Evolutionary conservation across 306 rosid species (phyloP).

Genomic region (Ziziphus jujuba): DNA sequence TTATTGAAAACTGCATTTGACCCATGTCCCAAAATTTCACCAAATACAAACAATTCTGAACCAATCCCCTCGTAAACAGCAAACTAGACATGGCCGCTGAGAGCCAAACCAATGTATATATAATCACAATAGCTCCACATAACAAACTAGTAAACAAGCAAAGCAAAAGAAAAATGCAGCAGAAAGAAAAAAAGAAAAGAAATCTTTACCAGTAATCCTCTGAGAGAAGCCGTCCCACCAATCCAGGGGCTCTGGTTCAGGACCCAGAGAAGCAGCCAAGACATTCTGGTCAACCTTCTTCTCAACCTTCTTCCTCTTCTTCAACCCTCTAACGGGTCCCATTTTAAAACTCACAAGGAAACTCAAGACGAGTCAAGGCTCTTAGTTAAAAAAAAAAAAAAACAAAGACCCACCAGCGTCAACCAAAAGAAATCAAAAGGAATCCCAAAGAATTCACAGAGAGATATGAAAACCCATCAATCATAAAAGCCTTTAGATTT

Average conservation of each 20-base stretch:
- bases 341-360: slow-evolving; percentile 41
- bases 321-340: slow-evolving; percentile 87
- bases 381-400: background rate
- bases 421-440: slow-evolving; percentile 29
- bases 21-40: slow-evolving; percentile 30
- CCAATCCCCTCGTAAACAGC: slow-evolving; percentile 27
- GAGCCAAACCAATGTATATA: slow-evolving; percentile 29
- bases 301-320: slow-evolving; percentile 68
- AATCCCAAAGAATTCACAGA: slow-evolving; percentile 28
- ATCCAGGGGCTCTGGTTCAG: slow-evolving; percentile 59
- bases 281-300: slow-evolving; percentile 58
- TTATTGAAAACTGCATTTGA: slow-evolving; percentile 29
- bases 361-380: slow-evolving; percentile 21
- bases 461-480: slow-evolving; percentile 28
- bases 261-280: slow-evolving; percentile 44
- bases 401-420: slow-evolving; percentile 26
- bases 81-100: slow-evolving; percentile 4
- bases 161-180: background rate
- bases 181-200: background rate
- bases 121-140: slow-evolving; percentile 15
- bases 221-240: slow-evolving; percentile 84
- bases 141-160: slow-evolving; percentile 9
- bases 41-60: slow-evolving; percentile 22
- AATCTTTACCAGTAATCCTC: slow-evolving; percentile 63
- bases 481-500: slow-evolving; percentile 38